Percentiles rank a stretch among this genome's conserved stretches.
phyloP scores from a whole-genome alignment of 2,329 filamentous ascomycete genomes.

The Helicocarpus griseus region DNA sequence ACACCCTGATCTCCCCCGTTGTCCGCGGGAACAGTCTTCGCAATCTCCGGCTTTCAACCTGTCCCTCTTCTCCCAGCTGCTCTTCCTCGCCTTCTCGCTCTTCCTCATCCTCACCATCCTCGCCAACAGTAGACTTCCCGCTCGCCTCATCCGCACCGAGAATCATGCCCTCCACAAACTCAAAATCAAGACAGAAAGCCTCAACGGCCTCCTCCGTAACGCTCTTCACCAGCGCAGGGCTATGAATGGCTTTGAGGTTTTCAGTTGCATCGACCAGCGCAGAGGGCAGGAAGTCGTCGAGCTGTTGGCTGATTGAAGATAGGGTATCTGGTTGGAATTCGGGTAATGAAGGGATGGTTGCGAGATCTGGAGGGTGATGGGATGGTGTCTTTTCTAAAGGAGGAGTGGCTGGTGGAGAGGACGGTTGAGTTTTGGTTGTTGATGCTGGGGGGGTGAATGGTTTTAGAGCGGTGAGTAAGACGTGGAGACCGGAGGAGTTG shows the following conservation, averaged over 20 bases:
- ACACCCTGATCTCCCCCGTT: constrained; percentile 52
- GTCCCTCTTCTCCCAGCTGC: constrained; percentile 26
- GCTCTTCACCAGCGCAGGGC: constrained; percentile 59
- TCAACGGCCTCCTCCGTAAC: constrained; percentile 77
- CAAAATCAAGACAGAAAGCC: constrained; percentile 78
- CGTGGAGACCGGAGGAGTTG: constrained; percentile 60
- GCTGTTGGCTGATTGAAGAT: constrained; percentile 57
- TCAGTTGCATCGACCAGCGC: constrained; percentile 87
- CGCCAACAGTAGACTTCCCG: constrained; percentile 24
- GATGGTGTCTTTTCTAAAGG: background rate
- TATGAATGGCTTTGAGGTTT: constrained; percentile 64
- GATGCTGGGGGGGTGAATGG: constrained; percentile 21
- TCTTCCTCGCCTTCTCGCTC: constrained; percentile 8
- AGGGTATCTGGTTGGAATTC: constrained; percentile 53
- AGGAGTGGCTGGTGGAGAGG: background rate
- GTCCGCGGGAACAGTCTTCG: constrained; percentile 55
- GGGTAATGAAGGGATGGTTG: constrained; percentile 45
- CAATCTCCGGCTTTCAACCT: constrained; percentile 29
- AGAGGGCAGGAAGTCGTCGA: constrained; percentile 87
- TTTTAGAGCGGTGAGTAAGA: constrained; percentile 51
- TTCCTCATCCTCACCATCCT: constrained; percentile 11
- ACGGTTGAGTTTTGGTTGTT: constrained; percentile 6
- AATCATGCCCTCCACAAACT: constrained; percentile 54
- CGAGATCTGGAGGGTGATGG: constrained; percentile 36
- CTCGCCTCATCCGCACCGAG: constrained; percentile 47